Base-by-base conservation (phyloP, 495 filamentous ascomycete species). In the Talaromyces wortmannii region DNA sequence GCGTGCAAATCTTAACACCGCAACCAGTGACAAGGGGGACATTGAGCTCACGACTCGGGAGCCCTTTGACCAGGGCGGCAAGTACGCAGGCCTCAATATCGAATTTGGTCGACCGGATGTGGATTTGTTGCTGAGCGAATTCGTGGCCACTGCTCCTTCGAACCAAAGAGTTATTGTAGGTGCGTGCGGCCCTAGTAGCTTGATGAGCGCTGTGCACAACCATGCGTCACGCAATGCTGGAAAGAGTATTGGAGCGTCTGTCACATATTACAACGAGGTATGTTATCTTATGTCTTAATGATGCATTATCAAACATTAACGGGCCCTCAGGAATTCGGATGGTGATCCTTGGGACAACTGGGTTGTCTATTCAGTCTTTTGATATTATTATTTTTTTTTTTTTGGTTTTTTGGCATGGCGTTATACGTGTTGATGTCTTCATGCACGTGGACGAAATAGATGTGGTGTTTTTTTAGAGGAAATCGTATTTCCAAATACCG, bases 331-430 rank as follows among this genome's bases (percentile, higher is more conserved):
- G 36, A 23, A 46, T n/a, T 15, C 30, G 6, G 48, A 18, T 50
- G 50, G 45, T 50, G 42, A 16, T 52, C 49, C 45, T 44, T n/a
- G 62, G 46, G 11, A 50, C 6, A 45, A 31, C 36, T 40, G 8
- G 36, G 13, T 40, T 40, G 13, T 40, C 36, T 40, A 40, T 40
- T 8, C 36, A 10, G 36, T 13, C 13, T 40, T 40, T 40, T 2
- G 2, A 40, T 10, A 2, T 5, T 40, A 2, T 23, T 10, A 2
- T 5, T 40, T 23, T 23, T 23, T 23, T 23, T 23, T 23, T 23
- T 4, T 23, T 23, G 23, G 23, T 23, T 23, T 23, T 2, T 23
- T 23, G 23, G 23, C 23, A 23, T 23, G 23, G 23, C 23, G 23
- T 23, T 23, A 23, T 23, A 23, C 23, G 23, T 23, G 23, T 23